phyloP scores from a whole-genome alignment of 108 stramenopile genomes.

The Fistulifera solaris region DNA sequence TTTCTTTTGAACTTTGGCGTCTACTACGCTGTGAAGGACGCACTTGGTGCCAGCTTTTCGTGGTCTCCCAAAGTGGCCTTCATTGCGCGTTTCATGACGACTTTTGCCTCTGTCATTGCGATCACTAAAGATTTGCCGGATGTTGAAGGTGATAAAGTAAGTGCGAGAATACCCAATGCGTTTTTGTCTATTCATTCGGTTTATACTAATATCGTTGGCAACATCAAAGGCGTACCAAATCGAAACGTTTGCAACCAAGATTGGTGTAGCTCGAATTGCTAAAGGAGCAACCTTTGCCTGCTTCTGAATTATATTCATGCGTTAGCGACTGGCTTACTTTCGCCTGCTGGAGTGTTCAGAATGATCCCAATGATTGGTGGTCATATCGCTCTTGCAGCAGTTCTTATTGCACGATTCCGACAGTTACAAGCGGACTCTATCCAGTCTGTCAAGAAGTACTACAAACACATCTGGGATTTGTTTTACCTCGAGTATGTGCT shows the following conservation, averaged over 20 bases:
- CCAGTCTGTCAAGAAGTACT: slow-evolving; percentile 80
- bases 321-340: slow-evolving; percentile 57
- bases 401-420: slow-evolving; percentile 45
- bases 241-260: slow-evolving; percentile 80
- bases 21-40: slow-evolving; percentile 94
- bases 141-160: slow-evolving; percentile 84
- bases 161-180: neutral
- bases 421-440: slow-evolving; percentile 73
- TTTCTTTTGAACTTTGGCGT: slow-evolving; percentile 96
- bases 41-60: slow-evolving; percentile 74
- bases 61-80: slow-evolving; percentile 93
- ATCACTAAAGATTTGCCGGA: slow-evolving; percentile 95
- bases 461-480: slow-evolving; percentile 95
- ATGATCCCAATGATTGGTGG: slow-evolving; percentile 86
- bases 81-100: slow-evolving; percentile 93
- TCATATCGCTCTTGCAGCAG: slow-evolving; percentile 55
- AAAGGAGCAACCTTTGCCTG: slow-evolving; percentile 70
- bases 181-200: neutral
- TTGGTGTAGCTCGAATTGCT: slow-evolving; percentile 80
- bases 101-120: slow-evolving; percentile 90
- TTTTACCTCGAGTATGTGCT: slow-evolving; percentile 92
- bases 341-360: slow-evolving; percentile 62
- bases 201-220: neutral
- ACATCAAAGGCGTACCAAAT: slow-evolving; percentile 61
- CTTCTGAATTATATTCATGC: slow-evolving; percentile 85